Base-by-base conservation (phyloP, 1,284 basidiomycete genomes). In the Ceratobasidium sp. region DNA sequence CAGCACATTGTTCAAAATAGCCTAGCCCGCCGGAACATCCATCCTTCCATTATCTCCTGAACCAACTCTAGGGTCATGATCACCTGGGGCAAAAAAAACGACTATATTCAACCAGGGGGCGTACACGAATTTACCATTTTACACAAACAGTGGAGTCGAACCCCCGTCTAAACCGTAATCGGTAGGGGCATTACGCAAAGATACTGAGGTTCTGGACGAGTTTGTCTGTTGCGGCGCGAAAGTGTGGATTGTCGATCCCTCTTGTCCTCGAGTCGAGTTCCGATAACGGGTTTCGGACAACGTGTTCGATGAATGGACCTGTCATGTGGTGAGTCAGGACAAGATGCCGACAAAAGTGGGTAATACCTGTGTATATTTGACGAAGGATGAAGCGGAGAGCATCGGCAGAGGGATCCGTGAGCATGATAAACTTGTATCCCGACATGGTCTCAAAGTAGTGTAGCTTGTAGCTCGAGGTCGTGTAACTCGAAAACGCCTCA, bases 391-490 rank as follows among this genome's bases (percentile, higher is more conserved):
- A 93, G 44, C 95, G 93, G 59, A 97, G 88, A 79, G 93, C 92
- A 80, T 97, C 95, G 48, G 92, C 88, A 50, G 69, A 46, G 0
- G 96, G 94, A 83, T 98, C 96, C 78, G 93, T 96, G 81, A 99
- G 90, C 86, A 99, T 94, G 81, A 98, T 89, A 84, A 99, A 98
- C 83, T 97, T 98, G 90, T 96, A 98, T 55, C 95, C 94, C 8
- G 96, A 96, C 0, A 93, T 83, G 2, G 97, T 97, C 84, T 98
- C 96, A 85, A 93, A 96, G 74, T 98, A 88, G 85, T 99, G 96
- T 7, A 99, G 89, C 83, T 94, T 96, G 89, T 99, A 99, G 1
- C 93, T 88, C 30, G 95, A 94, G 1, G 97, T 99, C 79, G 92
- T 90, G 86, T 97, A 99, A 81, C 92, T 93, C 59, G 94, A 92